Base-by-base conservation (phyloP, 257 asterid genomes). In the Sherardia arvensis region DNA sequence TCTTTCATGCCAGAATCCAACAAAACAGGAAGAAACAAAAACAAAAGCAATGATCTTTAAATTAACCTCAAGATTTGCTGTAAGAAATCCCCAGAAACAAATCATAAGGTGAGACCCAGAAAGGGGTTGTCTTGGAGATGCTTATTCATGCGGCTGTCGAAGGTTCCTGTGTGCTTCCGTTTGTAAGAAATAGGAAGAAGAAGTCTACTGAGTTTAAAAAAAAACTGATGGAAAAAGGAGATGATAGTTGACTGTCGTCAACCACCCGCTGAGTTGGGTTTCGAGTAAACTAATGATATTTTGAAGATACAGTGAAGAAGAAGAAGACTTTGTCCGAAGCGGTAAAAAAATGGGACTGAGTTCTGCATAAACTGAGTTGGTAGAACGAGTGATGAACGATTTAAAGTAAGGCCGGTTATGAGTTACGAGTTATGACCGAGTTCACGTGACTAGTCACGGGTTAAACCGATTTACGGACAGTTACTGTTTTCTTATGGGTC, bases 211-310 rank as follows among this genome's bases (percentile, higher is more conserved):
- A 38, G 47, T 38, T 27, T 28, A 43, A 43, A 43, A 43, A 28
- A 29, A 1, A 6, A 14, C 33, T 5, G 62, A 2, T 28, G 22
- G 12, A 58, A 58, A 38, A 11, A 38, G 45, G 15, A 36, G 63
- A 58, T 29, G 26, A 59, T 43, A 14, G 21, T 43, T 32, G 63
- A 59, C 63, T 32, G 63, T 20, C 45, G 62, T 58, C 43, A 59
- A 59, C 63, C 43, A 59, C 63, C 32, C 36, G 63, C 47, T 32
- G 61, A 55, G 61, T 55, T 55, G 61, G 61, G 10, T 55, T 58
- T 30, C 18, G 47, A 58, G 29, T 49, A 20, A 49, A 49, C 23
- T 49, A 49, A 43, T 6, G 56, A 49, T 49, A 20, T 54, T 53
- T 49, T 20, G 56, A 25, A 23, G 51, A 43, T 43, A 23, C n/a